Evolutionary conservation across 2,329 filamentous ascomycete species (phyloP).

Genomic region (Monilinia laxa): DNA sequence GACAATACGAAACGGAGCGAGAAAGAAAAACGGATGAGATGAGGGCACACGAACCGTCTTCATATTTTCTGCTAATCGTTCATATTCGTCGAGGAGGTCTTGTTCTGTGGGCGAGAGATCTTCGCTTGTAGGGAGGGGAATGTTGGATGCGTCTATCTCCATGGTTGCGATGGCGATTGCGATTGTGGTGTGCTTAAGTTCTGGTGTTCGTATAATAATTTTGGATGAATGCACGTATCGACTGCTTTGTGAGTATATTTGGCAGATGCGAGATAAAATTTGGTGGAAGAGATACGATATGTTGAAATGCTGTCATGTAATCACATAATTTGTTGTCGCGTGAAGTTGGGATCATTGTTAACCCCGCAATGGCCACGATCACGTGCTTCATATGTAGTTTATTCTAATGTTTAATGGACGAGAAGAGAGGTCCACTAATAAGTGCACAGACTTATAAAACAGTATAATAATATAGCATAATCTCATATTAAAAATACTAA

Average conservation of each 20-base stretch:
- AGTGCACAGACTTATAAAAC: too few species aligned
- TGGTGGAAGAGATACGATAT: not conserved
- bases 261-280: not conserved
- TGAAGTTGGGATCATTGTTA: not conserved
- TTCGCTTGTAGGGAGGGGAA: conserved; percentile 26
- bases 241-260: not conserved
- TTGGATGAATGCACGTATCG: not conserved
- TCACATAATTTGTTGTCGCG: not conserved
- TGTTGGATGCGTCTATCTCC: conserved; percentile 21
- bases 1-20: not conserved
- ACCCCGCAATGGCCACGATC: not conserved
- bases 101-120: conserved; percentile 81
- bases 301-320: not conserved
- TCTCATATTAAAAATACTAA: too few species aligned
- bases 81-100: conserved; percentile 92
- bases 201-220: not conserved
- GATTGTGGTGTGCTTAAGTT: not conserved
- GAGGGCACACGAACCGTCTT: conserved; percentile 64
- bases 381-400: not conserved
- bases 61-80: conserved; percentile 82
- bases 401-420: too few species aligned
- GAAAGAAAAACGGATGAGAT: not conserved
- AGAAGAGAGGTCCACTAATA: too few species aligned
- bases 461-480: too few species aligned
- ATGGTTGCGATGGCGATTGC: conserved; percentile 10